A percentile compares a stretch with the other conserved stretches of the same genome.
Evolutionary conservation across 208 protist species (phyloP).

Genomic region (Leishmania arabica): DNA sequence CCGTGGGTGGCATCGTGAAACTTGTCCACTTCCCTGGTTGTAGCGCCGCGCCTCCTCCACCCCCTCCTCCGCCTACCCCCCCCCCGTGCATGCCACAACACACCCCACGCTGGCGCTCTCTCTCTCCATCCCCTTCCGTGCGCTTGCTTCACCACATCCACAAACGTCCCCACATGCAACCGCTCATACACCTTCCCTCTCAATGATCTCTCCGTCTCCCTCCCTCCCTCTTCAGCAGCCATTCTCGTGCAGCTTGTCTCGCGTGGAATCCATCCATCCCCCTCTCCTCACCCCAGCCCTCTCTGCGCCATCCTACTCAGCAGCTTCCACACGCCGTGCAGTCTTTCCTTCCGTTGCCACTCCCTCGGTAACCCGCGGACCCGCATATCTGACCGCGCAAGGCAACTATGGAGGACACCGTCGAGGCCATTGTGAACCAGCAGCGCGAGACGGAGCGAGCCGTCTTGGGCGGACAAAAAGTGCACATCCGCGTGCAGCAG

Average conservation of each 20-base stretch:
- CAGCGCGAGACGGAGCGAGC: constrained; percentile 69
- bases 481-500: constrained; percentile 98
- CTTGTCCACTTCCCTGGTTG: background rate
- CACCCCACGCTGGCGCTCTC: too few species aligned
- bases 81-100: background rate
- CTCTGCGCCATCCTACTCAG: background rate
- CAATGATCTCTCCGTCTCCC: constrained; percentile 9
- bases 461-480: constrained; percentile 67
- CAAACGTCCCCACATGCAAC: background rate
- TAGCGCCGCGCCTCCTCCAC: background rate
- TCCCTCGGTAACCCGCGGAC: constrained; percentile 5
- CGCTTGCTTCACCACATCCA: background rate
- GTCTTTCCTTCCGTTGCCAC: constrained; percentile 10
- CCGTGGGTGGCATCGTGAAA: background rate
- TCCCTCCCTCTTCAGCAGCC: background rate
- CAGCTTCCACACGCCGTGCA: background rate
- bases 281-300: background rate
- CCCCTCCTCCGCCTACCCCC: too few species aligned
- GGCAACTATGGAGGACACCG: constrained; percentile 29
- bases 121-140: background rate
- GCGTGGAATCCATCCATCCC: background rate
- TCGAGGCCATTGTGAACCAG: constrained; percentile 49
- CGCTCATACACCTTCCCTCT: background rate
- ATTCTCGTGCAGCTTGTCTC: background rate
- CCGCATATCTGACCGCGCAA: too few species aligned